Evolutionary conservation across 2,329 filamentous ascomycete genomes (phyloP).

Genomic region (Aspergillus caelatus): DNA sequence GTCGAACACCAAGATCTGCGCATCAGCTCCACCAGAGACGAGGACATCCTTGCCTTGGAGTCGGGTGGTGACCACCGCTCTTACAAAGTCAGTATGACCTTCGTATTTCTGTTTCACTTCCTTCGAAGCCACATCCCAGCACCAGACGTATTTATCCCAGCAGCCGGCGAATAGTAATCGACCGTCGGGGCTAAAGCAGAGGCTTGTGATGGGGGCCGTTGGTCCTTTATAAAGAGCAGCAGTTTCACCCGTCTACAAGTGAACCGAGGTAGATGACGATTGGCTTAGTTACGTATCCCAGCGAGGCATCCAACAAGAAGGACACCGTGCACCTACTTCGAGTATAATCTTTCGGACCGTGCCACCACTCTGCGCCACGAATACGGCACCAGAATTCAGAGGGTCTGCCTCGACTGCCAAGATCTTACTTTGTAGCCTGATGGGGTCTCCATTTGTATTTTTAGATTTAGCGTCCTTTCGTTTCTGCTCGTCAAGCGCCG

Average conservation of each 20-base stretch:
- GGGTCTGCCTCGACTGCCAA: constrained; percentile 74
- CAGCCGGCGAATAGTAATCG: constrained; percentile 78
- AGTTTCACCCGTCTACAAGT: constrained; percentile 47
- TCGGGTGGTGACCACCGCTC: constrained; percentile 68
- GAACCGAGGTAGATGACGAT: constrained; percentile 9
- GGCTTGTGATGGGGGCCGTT: constrained; percentile 75
- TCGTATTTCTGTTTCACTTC: constrained; percentile 62
- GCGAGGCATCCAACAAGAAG: constrained; percentile 11
- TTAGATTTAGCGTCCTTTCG: constrained; percentile 73
- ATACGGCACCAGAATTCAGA: constrained; percentile 62
- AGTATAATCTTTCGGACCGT: constrained; percentile 72
- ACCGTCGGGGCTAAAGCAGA: constrained; percentile 64
- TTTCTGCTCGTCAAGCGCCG: constrained; percentile 52
- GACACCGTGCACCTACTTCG: constrained; percentile 63
- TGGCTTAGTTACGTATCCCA: constrained; percentile 16
- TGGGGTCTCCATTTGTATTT: constrained; percentile 82
- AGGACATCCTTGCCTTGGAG: constrained; percentile 65
- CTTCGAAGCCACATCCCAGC: constrained; percentile 69
- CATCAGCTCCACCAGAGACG: constrained; percentile 76
- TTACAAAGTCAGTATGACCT: constrained; percentile 91
- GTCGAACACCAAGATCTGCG: constrained; percentile 84
- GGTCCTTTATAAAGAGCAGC: constrained; percentile 68
- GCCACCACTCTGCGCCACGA: constrained; percentile 86
- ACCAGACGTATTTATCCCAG: constrained; percentile 93
- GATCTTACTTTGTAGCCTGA: constrained; percentile 82